Evolutionary conservation across 371 early-diverging fungal genomes (phyloP).

Genomic region (Aphelidium insulamus): DNA sequence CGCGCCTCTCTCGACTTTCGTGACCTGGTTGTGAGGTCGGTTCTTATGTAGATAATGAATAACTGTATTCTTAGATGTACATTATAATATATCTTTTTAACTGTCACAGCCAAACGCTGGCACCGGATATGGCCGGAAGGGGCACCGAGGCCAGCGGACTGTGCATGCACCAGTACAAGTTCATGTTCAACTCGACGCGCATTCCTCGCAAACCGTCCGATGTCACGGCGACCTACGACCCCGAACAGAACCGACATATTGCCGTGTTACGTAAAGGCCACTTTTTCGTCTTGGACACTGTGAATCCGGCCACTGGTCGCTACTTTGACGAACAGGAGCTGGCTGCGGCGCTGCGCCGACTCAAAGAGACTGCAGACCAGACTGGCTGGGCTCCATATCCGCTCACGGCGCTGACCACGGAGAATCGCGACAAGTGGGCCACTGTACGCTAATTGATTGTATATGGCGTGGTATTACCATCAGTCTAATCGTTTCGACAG

Average conservation of each 20-base stretch:
- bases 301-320: too few species aligned
- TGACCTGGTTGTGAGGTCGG: slow-evolving; percentile 5
- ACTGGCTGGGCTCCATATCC: too few species aligned
- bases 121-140: slow-evolving; percentile 13
- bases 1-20: slow-evolving; percentile 12
- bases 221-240: slow-evolving; percentile 10
- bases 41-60: too few species aligned
- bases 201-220: slow-evolving; percentile 11
- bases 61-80: too few species aligned
- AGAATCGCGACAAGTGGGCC: slow-evolving; percentile 24
- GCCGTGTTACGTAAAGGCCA: slow-evolving; percentile 13
- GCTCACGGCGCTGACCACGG: slow-evolving; percentile 20
- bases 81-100: too few species aligned
- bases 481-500: background rate
- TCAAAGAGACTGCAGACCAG: too few species aligned
- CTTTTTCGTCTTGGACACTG: slow-evolving; percentile 6
- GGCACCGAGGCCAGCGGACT: too few species aligned
- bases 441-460: slow-evolving; percentile 5
- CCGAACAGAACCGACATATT: slow-evolving; percentile 10
- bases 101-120: slow-evolving; percentile 7
- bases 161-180: slow-evolving; percentile 22
- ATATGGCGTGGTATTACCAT: background rate
- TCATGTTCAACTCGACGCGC: slow-evolving; percentile 17
- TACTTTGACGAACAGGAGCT: too few species aligned
- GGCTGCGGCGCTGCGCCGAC: too few species aligned